Base-by-base conservation (phyloP, 2,329 filamentous ascomycete species). In the Sphaerulina populicola region DNA sequence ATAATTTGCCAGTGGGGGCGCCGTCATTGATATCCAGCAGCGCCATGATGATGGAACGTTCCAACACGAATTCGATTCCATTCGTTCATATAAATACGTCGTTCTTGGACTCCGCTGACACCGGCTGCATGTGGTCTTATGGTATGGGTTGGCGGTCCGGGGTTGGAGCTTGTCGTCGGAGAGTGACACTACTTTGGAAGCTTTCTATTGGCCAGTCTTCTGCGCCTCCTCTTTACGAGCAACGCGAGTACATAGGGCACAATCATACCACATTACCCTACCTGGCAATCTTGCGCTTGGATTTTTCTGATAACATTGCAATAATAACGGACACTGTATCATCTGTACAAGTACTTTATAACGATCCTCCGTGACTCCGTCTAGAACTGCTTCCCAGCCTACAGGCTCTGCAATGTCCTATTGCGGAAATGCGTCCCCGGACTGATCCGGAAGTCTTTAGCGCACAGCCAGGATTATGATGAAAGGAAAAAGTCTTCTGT, bases 401-500 rank as follows among this genome's bases (percentile, higher is more conserved):
- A 35, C 31, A 35, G 31, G 31, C 31, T 4, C 31, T 11, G 31
- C 31, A 35, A 35, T 35, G 4, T 35, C 31, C 31, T 35, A 35
- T 35, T 35, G 31, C 12, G 31, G 31, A 11, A 4, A 8, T 5
- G 31, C 23, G 31, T 7, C 6, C 31, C 12, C 10, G 12, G 10
- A 7, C 31, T 11, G 6, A 35, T 4, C 31, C 31, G 10, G 31
- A 9, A n/a, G 12, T 7, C 8, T 5, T 35, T 12, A 35, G 31
- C 4, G 31, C 7, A 66, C 63, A 18, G 60, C 62, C 4, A 56
- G 60, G 35, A 56, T 62, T 1, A 31, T 64, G 57, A 66, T 66
- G 62, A 60, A 59, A 43, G 63, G 62, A 4, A 56, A 66, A 36
- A 18, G 62, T 66, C 18, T 62, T 55, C 46, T 62, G 60, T 47